A percentile compares a stretch with the other conserved stretches of the same genome.
Conservation (phyloP, 1,284 basidiomycete genomes). For the Puccinia triticina region DNA sequence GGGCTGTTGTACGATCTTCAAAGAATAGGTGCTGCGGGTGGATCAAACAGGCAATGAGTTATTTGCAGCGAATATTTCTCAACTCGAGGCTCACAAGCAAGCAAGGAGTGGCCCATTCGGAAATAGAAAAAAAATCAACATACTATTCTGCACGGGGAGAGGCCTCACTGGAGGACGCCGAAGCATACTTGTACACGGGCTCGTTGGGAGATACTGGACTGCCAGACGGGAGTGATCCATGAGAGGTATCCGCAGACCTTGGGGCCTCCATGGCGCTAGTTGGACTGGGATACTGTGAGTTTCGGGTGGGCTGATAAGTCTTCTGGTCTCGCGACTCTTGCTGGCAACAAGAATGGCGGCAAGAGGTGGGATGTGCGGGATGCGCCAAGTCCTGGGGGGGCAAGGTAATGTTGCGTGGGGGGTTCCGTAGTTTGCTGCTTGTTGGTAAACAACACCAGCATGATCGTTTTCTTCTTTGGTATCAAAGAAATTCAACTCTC, state of each 20-base stretch:
- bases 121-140: neutral
- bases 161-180: neutral
- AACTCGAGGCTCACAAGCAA: neutral
- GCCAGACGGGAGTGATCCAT: neutral
- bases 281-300: neutral
- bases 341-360: neutral
- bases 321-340: neutral
- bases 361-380: conserved; percentile 1
- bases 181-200: conserved; percentile 30
- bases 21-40: conserved; percentile 72
- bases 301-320: neutral
- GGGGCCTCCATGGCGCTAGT: neutral
- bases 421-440: too few relatives aligned
- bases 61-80: neutral
- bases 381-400: neutral
- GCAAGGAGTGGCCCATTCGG: neutral
- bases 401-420: too few relatives aligned
- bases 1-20: conserved; percentile 82
- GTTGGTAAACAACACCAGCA: too few relatives aligned
- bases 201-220: neutral
- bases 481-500: too few relatives aligned
- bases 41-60: neutral
- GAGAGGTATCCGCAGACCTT: neutral
- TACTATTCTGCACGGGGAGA: neutral
- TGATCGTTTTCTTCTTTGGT: too few relatives aligned